Percentiles rank a stretch among this genome's conserved stretches.
Evolutionary conservation across 1,284 basidiomycete genomes (phyloP).

Genomic region (Dichomitus squalens): DNA sequence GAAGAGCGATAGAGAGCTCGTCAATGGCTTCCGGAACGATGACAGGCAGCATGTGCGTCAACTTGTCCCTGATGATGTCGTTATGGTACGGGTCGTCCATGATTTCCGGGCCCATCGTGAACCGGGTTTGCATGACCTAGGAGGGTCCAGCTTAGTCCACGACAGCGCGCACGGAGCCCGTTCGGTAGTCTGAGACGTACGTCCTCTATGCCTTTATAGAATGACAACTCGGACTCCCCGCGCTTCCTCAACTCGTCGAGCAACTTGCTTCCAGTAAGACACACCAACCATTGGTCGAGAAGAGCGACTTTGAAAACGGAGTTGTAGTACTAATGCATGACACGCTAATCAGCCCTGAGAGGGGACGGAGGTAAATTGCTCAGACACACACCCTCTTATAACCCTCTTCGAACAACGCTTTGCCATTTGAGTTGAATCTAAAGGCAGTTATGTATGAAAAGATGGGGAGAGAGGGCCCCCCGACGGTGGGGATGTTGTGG

Average conservation of each 20-base stretch:
- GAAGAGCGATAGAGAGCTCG: constrained; percentile 28
- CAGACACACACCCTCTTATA: constrained; percentile 33
- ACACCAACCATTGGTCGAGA: constrained; percentile 40
- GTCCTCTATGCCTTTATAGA: constrained; percentile 35
- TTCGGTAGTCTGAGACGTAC: constrained; percentile 28
- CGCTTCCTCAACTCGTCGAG: constrained; percentile 45
- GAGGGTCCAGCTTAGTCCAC: neutral
- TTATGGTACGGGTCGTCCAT: constrained; percentile 31
- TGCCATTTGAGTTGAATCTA: constrained; percentile 17
- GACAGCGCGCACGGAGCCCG: neutral
- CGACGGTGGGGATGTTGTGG: neutral
- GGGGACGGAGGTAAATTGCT: too few species aligned
- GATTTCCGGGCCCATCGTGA: constrained; percentile 28
- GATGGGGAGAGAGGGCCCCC: constrained; percentile 2
- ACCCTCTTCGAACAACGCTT: constrained; percentile 29
- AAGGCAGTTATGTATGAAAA: constrained; percentile 26
- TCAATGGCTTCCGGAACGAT: constrained; percentile 30
- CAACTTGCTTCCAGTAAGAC: constrained; percentile 36
- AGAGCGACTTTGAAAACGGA: constrained; percentile 43
- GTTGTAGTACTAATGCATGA: constrained; percentile 35
- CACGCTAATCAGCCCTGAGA: neutral
- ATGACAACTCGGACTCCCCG: constrained; percentile 40
- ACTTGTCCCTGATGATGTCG: constrained; percentile 25
- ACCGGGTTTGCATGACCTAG: constrained; percentile 13
- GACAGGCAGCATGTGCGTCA: constrained; percentile 25